Evolutionary conservation across 2,329 filamentous ascomycete genomes (phyloP), one percentile per base, ranked within the genome.

Genomic region (Setomelanomma holmii): DNA sequence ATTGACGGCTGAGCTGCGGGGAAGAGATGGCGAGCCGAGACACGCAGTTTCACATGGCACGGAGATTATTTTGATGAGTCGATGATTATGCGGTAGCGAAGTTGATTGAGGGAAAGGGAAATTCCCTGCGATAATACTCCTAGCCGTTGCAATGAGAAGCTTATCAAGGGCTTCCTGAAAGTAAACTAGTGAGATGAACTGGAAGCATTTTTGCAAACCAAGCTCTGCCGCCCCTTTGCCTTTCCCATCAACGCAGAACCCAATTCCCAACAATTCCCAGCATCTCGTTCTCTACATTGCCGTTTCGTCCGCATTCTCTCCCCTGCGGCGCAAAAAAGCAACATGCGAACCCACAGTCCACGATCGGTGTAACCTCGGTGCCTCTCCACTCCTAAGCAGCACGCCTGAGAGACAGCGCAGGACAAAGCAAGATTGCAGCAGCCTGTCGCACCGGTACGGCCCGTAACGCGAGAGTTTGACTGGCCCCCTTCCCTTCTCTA

Each of bases 1-100:
- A 53, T 53, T 53, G 44, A 40, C 40, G 42, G 44, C 44, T 45
- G 40, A 34, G 41, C 24, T 16, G 41, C 39, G 39, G 39, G 21
- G 39, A 41, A 24, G 21, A 16, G 21, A 17, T 5, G 8, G 41
- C 33, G 33, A 42, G 16, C 42, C 38, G 48, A 38, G 38, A 45
- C 41, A 40, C 12, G 16, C 19, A 20, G 22, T 21, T n/a, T 17
- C 16, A n/a, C 34, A 30, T 30, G 34, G 34, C 34, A 17, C 34
- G 34, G 34, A 36, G 34, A 36, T 36, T 36, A 30, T 30, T 10
- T 30, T 30, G 10, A 30, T 30, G 5, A 30, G 10, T 8, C 27
- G 27, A 6, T 36, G 34, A n/a, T 36, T 36, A 30, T 30, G 27
- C 27, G 27, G 14, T 30, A 30, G 14, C 27, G 27, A 30, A 10